Evolutionary conservation across 768 basidiomycete species (phyloP), one percentile per base, ranked within the genome.

Genomic region (Collybia nuda): DNA sequence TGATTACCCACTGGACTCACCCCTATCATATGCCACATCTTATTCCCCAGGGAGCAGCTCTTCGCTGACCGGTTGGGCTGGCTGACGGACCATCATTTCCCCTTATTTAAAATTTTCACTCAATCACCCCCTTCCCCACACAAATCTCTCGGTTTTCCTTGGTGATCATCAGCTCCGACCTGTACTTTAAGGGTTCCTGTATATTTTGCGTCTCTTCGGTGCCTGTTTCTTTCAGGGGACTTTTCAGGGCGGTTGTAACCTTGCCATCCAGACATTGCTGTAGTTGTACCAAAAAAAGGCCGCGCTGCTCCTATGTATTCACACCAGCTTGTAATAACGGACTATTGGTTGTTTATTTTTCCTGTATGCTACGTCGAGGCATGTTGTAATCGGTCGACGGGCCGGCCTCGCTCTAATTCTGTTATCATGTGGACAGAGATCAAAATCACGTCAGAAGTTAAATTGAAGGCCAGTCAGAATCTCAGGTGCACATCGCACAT

Each of bases 21-120:
- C 54, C 11, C 44, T 57, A 18, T 46, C 56, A 23, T 60, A 62
- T 39, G 49, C 57, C 35, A 58, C 66, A 44, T 40, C 61, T 5
- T 64, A 65, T 50, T 59, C 64, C 9, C 55, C 65, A 15, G 60
- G 58, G 24, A 63, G 63, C 40, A 67, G 56, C 49, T 74, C 72
- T n/a, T 78, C 76, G 5, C 65, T 78, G 45, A 77, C 72, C 15
- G 75, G 75, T 1, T 77, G 76, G 76, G 76, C 79, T 38, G 76
- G 76, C 11, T 75, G 64, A 69, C 41, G 50, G 9, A 11, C 3
- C 9, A 11, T 32, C 32, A 11, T 32, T 32, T 32, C 2, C 32
- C 32, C 32, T 11, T 32, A 4, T 5, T 32, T 32, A 32, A 32
- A 32, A 32, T 32, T 32, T 41, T 14, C 40, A 41, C 23, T 45